Percentiles rank a stretch among this genome's conserved stretches.
These are phyloP conservation scores for Mollisiaceae sp. DNA, from an alignment of 2,329 filamentous ascomycete species.

Conservation along the genomic window DNA sequence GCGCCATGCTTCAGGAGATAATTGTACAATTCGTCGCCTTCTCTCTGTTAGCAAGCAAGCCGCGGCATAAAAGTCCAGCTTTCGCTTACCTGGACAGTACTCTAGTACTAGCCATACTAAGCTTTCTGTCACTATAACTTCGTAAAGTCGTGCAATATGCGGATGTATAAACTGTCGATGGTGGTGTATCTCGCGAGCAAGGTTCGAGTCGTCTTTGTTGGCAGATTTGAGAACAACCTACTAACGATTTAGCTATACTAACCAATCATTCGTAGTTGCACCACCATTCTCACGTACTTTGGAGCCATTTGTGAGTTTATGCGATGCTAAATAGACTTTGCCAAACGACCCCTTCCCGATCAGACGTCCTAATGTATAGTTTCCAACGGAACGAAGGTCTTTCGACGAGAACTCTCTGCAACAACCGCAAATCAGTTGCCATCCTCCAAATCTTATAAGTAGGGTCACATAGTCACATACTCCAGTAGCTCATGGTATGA, in stretches of 20 bases:
- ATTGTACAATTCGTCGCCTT: conserved; percentile 96
- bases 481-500: conserved; percentile 96
- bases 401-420: conserved; percentile 89
- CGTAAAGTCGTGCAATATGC: conserved; percentile 94
- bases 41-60: conserved; percentile 15
- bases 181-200: conserved; percentile 97
- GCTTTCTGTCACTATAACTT: conserved; percentile 95
- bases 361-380: conserved; percentile 87
- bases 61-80: neutral
- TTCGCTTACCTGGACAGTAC: conserved; percentile 84
- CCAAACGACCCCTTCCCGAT: conserved; percentile 99
- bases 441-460: neutral
- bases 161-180: conserved; percentile 97
- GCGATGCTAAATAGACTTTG: conserved; percentile 93
- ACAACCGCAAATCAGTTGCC: conserved; percentile 35
- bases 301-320: conserved; percentile 98
- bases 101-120: conserved; percentile 97
- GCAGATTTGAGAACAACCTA: conserved; percentile 98
- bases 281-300: conserved; percentile 64
- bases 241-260: neutral
- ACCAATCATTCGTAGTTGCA: neutral
- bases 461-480: conserved; percentile 68
- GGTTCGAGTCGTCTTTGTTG: conserved; percentile 92
- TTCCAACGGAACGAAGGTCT: conserved; percentile 90
- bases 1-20: conserved; percentile 88